Percentiles rank a stretch among this genome's conserved stretches.
Evolutionary conservation across 129 eudicot species (phyloP).

Genomic region (Apium graveolens): DNA sequence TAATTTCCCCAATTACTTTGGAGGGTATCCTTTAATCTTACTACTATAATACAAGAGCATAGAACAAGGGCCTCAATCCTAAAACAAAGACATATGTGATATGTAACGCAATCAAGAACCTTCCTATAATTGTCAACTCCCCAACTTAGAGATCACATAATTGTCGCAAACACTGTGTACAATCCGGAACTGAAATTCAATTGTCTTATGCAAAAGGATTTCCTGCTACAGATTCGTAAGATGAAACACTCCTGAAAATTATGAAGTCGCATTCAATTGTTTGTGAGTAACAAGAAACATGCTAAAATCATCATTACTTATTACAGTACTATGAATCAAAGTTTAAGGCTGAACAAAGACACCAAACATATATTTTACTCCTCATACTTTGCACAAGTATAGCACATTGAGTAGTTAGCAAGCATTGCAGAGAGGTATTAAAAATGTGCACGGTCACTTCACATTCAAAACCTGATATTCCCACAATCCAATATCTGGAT

Average conservation of each 20-base stretch:
- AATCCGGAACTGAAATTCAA: no score
- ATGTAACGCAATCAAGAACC: no score
- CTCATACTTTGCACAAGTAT: neutral
- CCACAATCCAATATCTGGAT: neutral
- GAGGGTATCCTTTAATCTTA: no score
- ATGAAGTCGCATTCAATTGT: neutral
- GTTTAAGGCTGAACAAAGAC: neutral
- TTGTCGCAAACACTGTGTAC: no score
- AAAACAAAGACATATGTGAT: no score
- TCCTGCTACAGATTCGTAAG: slow-evolving; percentile 70
- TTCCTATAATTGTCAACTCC: no score
- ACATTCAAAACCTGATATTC: neutral
- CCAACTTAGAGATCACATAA: no score
- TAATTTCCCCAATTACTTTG: no score
- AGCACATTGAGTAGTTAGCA: neutral
- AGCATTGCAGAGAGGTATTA: neutral
- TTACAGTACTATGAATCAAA: neutral
- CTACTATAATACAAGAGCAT: no score
- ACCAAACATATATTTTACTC: neutral
- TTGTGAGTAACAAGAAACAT: no score
- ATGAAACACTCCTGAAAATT: slow-evolving; percentile 56
- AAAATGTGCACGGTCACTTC: neutral
- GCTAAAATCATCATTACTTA: neutral
- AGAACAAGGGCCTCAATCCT: no score
- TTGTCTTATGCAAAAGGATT: slow-evolving; percentile 93